Evolutionary conservation across 1,139 yeast species (phyloP).

Genomic region (Yamadazyma aaseri): DNA sequence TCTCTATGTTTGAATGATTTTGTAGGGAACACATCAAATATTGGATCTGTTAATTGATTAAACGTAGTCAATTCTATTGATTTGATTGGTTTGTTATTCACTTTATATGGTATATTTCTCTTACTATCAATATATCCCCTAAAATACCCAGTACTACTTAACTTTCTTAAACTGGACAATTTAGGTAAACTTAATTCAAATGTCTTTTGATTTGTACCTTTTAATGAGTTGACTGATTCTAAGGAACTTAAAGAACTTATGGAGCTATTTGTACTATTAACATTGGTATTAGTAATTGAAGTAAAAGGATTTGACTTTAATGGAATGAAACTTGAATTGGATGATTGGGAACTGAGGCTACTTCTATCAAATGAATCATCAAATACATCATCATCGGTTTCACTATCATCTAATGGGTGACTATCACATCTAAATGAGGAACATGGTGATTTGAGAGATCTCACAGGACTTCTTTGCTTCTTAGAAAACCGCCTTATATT

Average conservation of each 20-base stretch:
- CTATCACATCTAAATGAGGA: conserved; percentile 3
- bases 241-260: neutral
- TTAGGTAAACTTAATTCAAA: conserved; percentile 2
- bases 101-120: too few relatives aligned
- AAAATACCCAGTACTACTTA: neutral
- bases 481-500: neutral
- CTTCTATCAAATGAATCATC: conserved; percentile 13
- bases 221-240: conserved; percentile 1
- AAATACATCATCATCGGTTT: conserved; percentile 11
- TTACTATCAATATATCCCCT: neutral
- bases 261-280: neutral
- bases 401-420: conserved; percentile 13
- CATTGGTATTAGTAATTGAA: conserved; percentile 3
- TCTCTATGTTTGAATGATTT: conserved; percentile 38
- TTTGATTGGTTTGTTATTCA: conserved; percentile 2
- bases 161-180: conserved; percentile 1
- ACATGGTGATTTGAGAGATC: conserved; percentile 1
- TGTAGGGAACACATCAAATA: conserved; percentile 3
- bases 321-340: conserved; percentile 4
- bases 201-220: conserved; percentile 1
- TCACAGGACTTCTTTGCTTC: neutral
- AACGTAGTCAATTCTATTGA: conserved; percentile 4
- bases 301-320: conserved; percentile 3
- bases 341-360: conserved; percentile 3
- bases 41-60: neutral